Percentiles rank a stretch among this genome's conserved stretches.
phyloP scores from a whole-genome alignment of 2,329 filamentous ascomycete species.

The Calonectria fujianensis region DNA sequence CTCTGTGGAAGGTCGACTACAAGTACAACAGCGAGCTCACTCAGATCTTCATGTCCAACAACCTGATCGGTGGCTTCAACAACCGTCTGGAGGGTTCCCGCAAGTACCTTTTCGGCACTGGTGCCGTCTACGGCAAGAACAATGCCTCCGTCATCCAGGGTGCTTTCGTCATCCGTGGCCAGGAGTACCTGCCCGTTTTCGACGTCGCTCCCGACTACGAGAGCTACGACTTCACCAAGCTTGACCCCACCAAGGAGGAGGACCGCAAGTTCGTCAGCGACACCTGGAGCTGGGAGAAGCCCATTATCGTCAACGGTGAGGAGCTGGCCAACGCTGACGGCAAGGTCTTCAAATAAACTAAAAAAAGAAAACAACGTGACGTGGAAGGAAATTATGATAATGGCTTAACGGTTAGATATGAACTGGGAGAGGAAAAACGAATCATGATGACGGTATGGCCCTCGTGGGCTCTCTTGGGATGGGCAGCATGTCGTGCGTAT shows the following conservation, averaged over 20 bases:
- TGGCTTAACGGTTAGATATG: constrained; percentile 58
- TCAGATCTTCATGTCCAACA: constrained; percentile 98
- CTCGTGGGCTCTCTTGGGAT: constrained; percentile 49
- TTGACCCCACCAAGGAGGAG: constrained; percentile 89
- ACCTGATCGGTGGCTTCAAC: constrained; percentile 99
- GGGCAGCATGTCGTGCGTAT: constrained; percentile 48
- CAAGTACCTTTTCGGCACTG: constrained; percentile 97
- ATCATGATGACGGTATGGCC: constrained; percentile 55
- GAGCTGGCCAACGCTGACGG: constrained; percentile 90
- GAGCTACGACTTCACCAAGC: constrained; percentile 97
- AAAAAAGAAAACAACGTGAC: constrained; percentile 47
- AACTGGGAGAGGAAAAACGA: constrained; percentile 54
- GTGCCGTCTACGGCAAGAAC: constrained; percentile 91
- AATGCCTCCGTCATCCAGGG: constrained; percentile 94
- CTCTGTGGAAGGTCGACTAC: constrained; percentile 94
- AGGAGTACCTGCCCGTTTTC: constrained; percentile 90
- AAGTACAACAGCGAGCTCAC: constrained; percentile 99
- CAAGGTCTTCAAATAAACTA: constrained; percentile 97
- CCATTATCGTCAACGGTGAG: constrained; percentile 88
- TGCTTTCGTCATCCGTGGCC: constrained; percentile 95
- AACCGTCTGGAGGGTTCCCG: constrained; percentile 96
- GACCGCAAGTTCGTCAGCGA: constrained; percentile 91
- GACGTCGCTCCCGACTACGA: constrained; percentile 98
- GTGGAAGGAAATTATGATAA: constrained; percentile 56
- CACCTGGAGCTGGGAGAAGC: constrained; percentile 95